Conservation (phyloP, 768 basidiomycete genomes). For the Suillus tomentosus region DNA sequence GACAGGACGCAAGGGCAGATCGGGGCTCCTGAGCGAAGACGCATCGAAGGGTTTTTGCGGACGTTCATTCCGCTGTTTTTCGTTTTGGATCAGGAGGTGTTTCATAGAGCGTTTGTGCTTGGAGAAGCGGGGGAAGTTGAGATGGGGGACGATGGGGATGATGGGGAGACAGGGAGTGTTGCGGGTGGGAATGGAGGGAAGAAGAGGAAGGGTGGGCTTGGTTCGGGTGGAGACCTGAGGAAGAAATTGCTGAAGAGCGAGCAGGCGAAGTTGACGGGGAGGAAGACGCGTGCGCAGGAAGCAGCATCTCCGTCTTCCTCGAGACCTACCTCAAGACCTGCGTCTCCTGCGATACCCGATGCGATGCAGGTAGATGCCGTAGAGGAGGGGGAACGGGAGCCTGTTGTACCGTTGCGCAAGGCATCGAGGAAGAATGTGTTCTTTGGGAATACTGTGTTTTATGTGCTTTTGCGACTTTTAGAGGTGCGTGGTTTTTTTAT, state of each 20-base stretch:
- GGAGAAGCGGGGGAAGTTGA: conserved; percentile 65
- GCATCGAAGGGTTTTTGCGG: conserved; percentile 82
- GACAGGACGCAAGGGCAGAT: conserved; percentile 85
- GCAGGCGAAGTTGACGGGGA: conserved; percentile 68
- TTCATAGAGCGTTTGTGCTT: conserved; percentile 69
- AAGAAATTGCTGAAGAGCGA: conserved; percentile 84
- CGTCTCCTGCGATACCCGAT: conserved; percentile 60
- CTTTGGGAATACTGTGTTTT: conserved; percentile 89
- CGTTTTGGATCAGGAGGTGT: conserved; percentile 67
- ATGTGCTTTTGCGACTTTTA: conserved; percentile 79
- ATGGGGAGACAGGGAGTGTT: conserved; percentile 37
- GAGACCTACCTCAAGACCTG: conserved; percentile 58
- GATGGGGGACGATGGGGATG: conserved; percentile 49
- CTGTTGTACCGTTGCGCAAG: conserved; percentile 25
- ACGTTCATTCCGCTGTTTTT: conserved; percentile 77
- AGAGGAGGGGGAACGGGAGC: conserved; percentile 31
- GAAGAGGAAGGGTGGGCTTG: conserved; percentile 41
- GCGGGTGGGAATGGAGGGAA: conserved; percentile 39
- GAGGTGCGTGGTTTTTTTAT: conserved; percentile 58
- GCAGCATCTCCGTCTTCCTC: conserved; percentile 58
- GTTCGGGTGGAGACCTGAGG: conserved; percentile 62
- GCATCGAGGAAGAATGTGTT: conserved; percentile 60
- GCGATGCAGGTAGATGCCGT: conserved; percentile 35
- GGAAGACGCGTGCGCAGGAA: conserved; percentile 60
- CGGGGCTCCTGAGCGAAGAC: conserved; percentile 67